Percentiles rank a stretch among this genome's conserved stretches.
Evolutionary conservation across 2,329 filamentous ascomycete species (phyloP).

Genomic region (Colletotrichum higginsianum): DNA sequence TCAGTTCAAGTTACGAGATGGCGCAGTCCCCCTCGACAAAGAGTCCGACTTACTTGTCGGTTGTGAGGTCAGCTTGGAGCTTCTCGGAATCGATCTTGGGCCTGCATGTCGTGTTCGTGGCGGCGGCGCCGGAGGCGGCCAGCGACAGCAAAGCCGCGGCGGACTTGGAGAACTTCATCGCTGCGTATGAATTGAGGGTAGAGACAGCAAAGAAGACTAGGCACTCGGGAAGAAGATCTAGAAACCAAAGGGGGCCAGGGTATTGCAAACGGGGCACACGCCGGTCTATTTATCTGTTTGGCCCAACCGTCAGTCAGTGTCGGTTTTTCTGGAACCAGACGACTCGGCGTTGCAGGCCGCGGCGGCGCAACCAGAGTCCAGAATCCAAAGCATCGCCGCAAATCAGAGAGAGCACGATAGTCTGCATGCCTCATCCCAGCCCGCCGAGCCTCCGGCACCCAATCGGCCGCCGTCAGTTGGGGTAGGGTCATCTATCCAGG

Average conservation of each 20-base stretch:
- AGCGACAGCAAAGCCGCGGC: conserved; percentile 38
- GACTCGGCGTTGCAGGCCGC: not conserved
- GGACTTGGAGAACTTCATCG: conserved; percentile 40
- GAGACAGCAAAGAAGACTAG: not conserved
- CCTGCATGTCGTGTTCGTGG: conserved; percentile 35
- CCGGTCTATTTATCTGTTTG: not conserved
- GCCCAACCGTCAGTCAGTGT: too few relatives aligned
- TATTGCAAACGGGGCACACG: too few relatives aligned
- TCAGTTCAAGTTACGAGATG: not conserved
- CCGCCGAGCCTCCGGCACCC: conserved; percentile 29
- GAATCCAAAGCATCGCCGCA: conserved; percentile 3
- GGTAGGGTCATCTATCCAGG: conserved; percentile 12
- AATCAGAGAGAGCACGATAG: not conserved
- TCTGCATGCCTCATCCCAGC: conserved; percentile 34
- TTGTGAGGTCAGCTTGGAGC: conserved; percentile 41
- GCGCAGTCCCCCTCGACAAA: too few relatives aligned
- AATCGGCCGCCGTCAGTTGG: conserved; percentile 31
- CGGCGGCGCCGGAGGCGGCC: conserved; percentile 20
- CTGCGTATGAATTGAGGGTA: not conserved
- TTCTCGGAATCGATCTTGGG: conserved; percentile 42
- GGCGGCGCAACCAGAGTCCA: too few relatives aligned
- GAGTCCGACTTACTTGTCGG: conserved; percentile 34
- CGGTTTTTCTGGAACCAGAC: not conserved
- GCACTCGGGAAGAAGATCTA: too few relatives aligned
- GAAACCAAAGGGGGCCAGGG: too few relatives aligned